phyloP scores from a whole-genome alignment of 2,329 filamentous ascomycete species.

The Hymenoscyphus occultus region DNA sequence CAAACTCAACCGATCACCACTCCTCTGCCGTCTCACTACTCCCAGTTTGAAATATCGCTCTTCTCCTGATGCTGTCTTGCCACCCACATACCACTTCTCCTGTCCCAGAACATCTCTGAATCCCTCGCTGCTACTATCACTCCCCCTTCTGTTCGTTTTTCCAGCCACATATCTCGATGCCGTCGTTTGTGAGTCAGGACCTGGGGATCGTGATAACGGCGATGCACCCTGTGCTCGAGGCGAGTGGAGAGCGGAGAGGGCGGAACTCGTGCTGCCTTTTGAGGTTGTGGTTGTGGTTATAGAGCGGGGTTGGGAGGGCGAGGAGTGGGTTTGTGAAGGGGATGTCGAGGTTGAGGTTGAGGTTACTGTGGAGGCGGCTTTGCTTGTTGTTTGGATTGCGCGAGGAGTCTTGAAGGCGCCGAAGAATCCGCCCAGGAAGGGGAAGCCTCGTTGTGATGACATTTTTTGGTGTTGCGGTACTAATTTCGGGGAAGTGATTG shows the following conservation, averaged over 20 bases:
- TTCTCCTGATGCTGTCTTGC: slow-evolving; percentile 71
- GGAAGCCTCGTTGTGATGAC: slow-evolving; percentile 32
- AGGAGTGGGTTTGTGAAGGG: slow-evolving; percentile 14
- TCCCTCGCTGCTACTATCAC: slow-evolving; percentile 72
- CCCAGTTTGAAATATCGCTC: slow-evolving; percentile 79
- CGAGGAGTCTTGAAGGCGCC: slow-evolving; percentile 36
- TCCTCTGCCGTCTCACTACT: slow-evolving; percentile 69
- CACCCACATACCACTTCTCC: slow-evolving; percentile 81
- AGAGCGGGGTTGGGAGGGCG: slow-evolving; percentile 32
- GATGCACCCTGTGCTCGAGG: slow-evolving; percentile 31
- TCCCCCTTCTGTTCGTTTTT: slow-evolving; percentile 49
- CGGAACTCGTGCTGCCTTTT: slow-evolving; percentile 31
- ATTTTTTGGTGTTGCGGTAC: slow-evolving; percentile 17
- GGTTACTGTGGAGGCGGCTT: slow-evolving; percentile 24
- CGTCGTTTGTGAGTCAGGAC: slow-evolving; percentile 5
- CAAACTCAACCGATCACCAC: slow-evolving; percentile 70
- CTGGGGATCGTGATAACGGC: slow-evolving; percentile 28
- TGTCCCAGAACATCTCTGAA: slow-evolving; percentile 69
- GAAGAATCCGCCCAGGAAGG: slow-evolving; percentile 37
- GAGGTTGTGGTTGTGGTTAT: slow-evolving; percentile 27
- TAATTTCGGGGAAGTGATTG: neutral
- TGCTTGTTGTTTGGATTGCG: slow-evolving; percentile 28
- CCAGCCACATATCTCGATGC: slow-evolving; percentile 21
- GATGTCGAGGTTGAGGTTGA: slow-evolving; percentile 18
- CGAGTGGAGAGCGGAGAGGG: slow-evolving; percentile 32